Conservation (phyloP, 768 basidiomycete genomes). For the Pisolithus orientalis region DNA sequence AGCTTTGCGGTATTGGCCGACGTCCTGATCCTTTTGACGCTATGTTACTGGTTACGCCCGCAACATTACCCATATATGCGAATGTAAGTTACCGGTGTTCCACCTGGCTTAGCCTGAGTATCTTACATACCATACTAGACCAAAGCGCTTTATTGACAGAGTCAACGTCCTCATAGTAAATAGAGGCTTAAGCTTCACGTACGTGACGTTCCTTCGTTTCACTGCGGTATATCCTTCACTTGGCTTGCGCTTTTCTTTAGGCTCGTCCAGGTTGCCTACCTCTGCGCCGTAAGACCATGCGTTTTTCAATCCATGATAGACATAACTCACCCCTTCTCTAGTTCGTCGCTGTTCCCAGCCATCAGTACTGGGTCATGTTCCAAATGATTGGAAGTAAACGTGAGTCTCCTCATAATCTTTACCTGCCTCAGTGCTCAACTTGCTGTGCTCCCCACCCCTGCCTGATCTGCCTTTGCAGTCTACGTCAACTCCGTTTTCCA, state of each 20-base stretch:
- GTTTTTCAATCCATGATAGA: not conserved
- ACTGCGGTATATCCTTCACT: not conserved
- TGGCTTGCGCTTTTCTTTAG: constrained; percentile 4
- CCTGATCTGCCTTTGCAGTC: constrained; percentile 11
- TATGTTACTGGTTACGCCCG: constrained; percentile 17
- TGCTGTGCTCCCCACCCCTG: too few relatives aligned
- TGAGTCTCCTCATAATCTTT: constrained; percentile 1
- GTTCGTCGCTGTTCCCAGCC: constrained; percentile 20
- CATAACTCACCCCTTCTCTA: not conserved
- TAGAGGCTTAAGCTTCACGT: constrained; percentile 22
- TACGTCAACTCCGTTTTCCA: constrained; percentile 23
- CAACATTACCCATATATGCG: constrained; percentile 9
- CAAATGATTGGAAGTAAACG: constrained; percentile 23
- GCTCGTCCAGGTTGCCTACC: constrained; percentile 10
- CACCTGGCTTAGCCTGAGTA: not conserved
- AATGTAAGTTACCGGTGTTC: constrained; percentile 10
- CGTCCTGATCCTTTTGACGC: constrained; percentile 7
- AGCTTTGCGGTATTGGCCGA: constrained; percentile 5
- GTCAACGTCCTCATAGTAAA: constrained; percentile 2
- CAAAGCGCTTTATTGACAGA: constrained; percentile 1
- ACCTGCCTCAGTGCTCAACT: not conserved
- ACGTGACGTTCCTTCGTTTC: constrained; percentile 3
- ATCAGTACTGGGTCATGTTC: constrained; percentile 18
- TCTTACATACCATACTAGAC: constrained; percentile 6
- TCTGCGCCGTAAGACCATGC: constrained; percentile 14